Evolutionary conservation across 768 basidiomycete species (phyloP).

Genomic region (Termitomyces sp.): DNA sequence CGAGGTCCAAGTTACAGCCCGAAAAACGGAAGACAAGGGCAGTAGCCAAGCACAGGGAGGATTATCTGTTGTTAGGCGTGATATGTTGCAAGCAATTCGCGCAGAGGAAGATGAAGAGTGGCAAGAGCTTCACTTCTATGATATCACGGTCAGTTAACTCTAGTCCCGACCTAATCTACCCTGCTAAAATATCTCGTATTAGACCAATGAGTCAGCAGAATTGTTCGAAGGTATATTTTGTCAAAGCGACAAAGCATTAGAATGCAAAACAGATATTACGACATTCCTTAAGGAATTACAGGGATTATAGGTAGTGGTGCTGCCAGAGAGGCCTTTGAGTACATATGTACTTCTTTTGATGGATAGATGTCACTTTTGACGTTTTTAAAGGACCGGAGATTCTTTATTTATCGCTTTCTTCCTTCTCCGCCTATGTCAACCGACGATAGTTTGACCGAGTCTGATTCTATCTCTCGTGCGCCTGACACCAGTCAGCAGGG

Average conservation of each 20-base stretch:
- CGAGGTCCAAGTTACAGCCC: conserved; percentile 73
- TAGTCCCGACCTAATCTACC: neutral
- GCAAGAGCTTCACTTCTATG: conserved; percentile 62
- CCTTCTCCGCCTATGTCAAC: conserved; percentile 9
- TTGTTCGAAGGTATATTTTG: conserved; percentile 64
- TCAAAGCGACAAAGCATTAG: conserved; percentile 39
- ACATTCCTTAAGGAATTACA: conserved; percentile 52
- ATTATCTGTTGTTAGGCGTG: conserved; percentile 63
- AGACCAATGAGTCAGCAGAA: conserved; percentile 55
- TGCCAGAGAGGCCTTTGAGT: neutral
- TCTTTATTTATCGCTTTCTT: neutral
- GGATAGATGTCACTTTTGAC: conserved; percentile 8
- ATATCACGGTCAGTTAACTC: conserved; percentile 46
- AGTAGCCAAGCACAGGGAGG: conserved; percentile 50
- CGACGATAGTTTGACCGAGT: conserved; percentile 47
- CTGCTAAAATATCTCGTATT: conserved; percentile 10
- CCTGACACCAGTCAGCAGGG: neutral
- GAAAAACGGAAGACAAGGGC: conserved; percentile 62
- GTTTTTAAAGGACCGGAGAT: neutral
- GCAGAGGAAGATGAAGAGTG: conserved; percentile 76
- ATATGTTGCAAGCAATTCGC: conserved; percentile 71
- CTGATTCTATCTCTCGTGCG: conserved; percentile 31
- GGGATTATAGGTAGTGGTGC: conserved; percentile 33
- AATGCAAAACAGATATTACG: conserved; percentile 50
- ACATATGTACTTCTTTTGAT: conserved; percentile 3